Base-by-base conservation (phyloP, 106 monocot genomes). In the Agapanthus africanus region DNA sequence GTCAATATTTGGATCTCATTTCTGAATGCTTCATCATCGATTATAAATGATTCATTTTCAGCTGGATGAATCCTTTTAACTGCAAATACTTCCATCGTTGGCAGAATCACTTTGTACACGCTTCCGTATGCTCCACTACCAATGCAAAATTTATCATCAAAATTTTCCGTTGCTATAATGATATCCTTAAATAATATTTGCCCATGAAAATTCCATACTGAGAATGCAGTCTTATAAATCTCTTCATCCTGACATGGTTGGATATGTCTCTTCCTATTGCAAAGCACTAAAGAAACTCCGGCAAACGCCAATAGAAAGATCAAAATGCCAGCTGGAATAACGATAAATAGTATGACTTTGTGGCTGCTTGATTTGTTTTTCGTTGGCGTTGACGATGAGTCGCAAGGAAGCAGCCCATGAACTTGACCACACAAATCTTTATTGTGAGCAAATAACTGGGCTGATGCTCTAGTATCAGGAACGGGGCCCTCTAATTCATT, bases 31-130 rank as follows among this genome's bases (percentile, higher is more conserved):
- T 50, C 23, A 28, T 16, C 59, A 6, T 60, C 27, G 8, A 60
- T 28, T 33, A 30, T 28, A 28, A 32, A 47, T 5, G 46, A 0
- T 31, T 77, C 73, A n/a, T 64, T 14, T 0, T 31, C 22, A 32
- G 28, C 28, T n/a, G 2, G 47, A 16, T 78, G 59, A 39, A 75
- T 27, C 31, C 68, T 79, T 38, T 83, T 83, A 10, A 83, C 65
- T 0, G 83, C 78, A 8, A 75, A 33, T 9, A 31, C 10, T 37
- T 68, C 18, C 1, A 23, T 37, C 15, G 63, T 37, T 18, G 62
- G 21, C 15, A 83, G 56, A 19, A 63, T 19, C 1, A 67, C 83
- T 44, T 63, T 83, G 67, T 75, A 83, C 4, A 83, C 74, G 15
- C 60, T 71, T 0, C 71, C 74, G 61, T 9, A 52, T 21, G 66